Evolutionary conservation across 495 filamentous ascomycete species (phyloP), one percentile per base, ranked within the genome.

Genomic region (Aspergillus mulundensis): DNA sequence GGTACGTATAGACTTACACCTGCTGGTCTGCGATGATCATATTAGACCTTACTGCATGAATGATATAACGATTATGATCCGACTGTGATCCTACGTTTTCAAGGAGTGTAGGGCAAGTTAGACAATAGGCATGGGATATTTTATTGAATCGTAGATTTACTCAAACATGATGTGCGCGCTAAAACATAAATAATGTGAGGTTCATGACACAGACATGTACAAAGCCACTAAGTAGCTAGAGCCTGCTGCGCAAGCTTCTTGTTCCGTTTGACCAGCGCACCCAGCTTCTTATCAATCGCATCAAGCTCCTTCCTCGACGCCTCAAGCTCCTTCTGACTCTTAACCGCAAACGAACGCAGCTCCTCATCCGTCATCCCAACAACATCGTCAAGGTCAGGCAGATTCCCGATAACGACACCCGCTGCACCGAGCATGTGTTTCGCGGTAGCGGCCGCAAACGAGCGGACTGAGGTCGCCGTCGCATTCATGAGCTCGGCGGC

Each of bases 241-340:
- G 75, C 75, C 56, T 75, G 72, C 30, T 74, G 72, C 41, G 70
- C 72, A 15, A 77, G 60, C 58, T 77, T 78, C 63, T 71, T 75
- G 61, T 81, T 81, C 32, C 73, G 72, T 40, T 79, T 79, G 39
- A 81, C 69, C 32, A 81, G 50, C 7, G 67, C 76, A 41, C 65
- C 63, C 25, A 81, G 66, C 51, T 76, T 77, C 62, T 78, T 78
- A 50, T 78, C 75, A 25, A 76, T 65, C 1, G 63, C 25, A 42
- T 78, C 75, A 25, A 74, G 54, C 5, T 78, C 75, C 61, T 77
- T 78, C 6, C 75, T 71, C 10, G 70, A 72, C 8, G 32, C 41
- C 53, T 78, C 75, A 24, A 76, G 58, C 18, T 77, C 73, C 40
- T 73, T 75, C 54, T 76, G 71, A 0, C 73, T 73, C 36, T 67